These are phyloP conservation scores for Cladorrhinum sp. DNA, from an alignment of 2,329 filamentous ascomycete genomes.

Conservation along the genomic window DNA sequence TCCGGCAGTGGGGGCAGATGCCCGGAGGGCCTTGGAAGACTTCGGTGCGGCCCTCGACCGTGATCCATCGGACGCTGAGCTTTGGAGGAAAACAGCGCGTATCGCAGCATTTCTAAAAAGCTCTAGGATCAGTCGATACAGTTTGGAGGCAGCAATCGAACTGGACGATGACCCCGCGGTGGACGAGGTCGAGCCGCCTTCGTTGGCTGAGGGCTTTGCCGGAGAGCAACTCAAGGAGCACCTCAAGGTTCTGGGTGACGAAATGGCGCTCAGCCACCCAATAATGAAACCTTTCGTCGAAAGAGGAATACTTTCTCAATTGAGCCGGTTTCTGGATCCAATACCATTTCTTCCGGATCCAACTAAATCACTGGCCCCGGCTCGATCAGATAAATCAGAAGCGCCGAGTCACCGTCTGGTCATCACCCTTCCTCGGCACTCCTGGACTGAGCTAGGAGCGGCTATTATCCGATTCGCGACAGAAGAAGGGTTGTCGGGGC, in stretches of 20 bases:
- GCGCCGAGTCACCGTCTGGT: conserved; percentile 23
- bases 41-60: conserved; percentile 60
- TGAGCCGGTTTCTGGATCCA: conserved; percentile 57
- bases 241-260: conserved; percentile 51
- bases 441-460: conserved; percentile 45
- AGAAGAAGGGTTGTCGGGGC: conserved; percentile 35
- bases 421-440: conserved; percentile 33
- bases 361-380: conserved; percentile 38
- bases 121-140: conserved; percentile 56
- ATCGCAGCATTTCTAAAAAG: conserved; percentile 58
- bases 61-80: conserved; percentile 64
- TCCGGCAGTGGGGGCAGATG: conserved; percentile 37
- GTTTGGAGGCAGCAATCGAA: conserved; percentile 64
- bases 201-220: conserved; percentile 60
- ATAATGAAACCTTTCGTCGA: conserved; percentile 56
- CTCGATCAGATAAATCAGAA: conserved; percentile 25
- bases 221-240: conserved; percentile 59
- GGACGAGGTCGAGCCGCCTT: conserved; percentile 59
- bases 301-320: conserved; percentile 47
- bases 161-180: conserved; percentile 64
- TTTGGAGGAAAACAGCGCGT: conserved; percentile 60
- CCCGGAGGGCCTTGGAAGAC: conserved; percentile 50
- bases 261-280: conserved; percentile 58
- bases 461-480: conserved; percentile 38
- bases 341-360: conserved; percentile 60